These are phyloP conservation scores for Cardamine resedifolia DNA, from an alignment of 345 rosid species.

Conservation along the genomic window DNA sequence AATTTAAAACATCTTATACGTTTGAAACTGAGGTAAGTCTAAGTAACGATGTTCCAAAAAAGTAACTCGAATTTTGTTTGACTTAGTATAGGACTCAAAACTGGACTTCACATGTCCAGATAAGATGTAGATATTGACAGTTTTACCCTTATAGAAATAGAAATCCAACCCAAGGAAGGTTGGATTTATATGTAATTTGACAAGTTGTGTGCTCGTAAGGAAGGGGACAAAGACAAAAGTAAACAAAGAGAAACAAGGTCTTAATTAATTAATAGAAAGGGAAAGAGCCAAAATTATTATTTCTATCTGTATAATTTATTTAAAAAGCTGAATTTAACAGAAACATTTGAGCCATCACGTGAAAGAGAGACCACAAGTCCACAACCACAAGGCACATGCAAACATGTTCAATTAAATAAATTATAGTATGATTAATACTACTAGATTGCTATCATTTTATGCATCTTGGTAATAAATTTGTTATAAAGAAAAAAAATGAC, in stretches of 20 bases:
- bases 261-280: conserved; percentile 4
- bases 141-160: background rate
- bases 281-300: conserved; percentile 24
- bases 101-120: conserved; percentile 31
- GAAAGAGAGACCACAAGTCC: conserved; percentile 36
- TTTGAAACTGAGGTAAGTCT: no score
- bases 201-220: conserved; percentile 1
- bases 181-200: conserved; percentile 1
- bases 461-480: background rate
- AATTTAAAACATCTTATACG: no score
- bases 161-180: background rate
- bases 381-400: conserved; percentile 24
- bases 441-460: background rate
- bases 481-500: conserved; percentile 32
- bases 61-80: conserved; percentile 5
- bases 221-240: conserved; percentile 34
- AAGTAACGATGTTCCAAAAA: conserved; percentile 10
- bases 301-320: background rate
- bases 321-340: conserved; percentile 23
- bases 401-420: conserved; percentile 12
- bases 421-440: background rate
- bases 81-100: background rate
- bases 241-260: conserved; percentile 2
- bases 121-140: background rate
- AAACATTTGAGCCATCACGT: conserved; percentile 36